Conservation (phyloP, 2,329 filamentous ascomycete genomes). For the Exophiala oligosperma region DNA sequence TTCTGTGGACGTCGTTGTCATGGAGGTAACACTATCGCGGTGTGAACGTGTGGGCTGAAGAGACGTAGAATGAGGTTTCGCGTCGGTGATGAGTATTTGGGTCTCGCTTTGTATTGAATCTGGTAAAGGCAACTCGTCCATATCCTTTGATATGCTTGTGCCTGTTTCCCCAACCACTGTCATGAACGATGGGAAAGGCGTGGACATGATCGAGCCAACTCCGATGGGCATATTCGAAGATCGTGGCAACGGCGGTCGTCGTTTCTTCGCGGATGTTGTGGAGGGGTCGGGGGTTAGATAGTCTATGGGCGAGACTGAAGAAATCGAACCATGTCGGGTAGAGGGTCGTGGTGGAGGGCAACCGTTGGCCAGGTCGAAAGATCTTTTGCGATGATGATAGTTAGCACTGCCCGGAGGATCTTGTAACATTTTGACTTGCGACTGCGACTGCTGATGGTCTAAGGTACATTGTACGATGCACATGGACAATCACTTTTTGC, state of each 20-base stretch:
- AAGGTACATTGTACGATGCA: conserved; percentile 10
- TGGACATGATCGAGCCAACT: conserved; percentile 26
- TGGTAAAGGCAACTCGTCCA: conserved; percentile 15
- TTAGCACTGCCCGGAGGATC: conserved; percentile 23
- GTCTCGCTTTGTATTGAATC: conserved; percentile 22
- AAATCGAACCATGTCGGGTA: conserved; percentile 16
- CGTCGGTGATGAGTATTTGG: conserved; percentile 21
- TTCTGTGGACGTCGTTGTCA: conserved; percentile 77
- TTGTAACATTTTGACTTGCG: conserved; percentile 16
- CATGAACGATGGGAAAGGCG: conserved; percentile 30
- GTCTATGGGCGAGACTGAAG: conserved; percentile 15
- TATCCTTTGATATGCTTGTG: conserved; percentile 17
- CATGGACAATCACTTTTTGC: not conserved
- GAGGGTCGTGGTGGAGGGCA: conserved; percentile 9
- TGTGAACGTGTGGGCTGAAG: conserved; percentile 28
- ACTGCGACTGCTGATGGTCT: not conserved
- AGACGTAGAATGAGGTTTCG: conserved; percentile 7
- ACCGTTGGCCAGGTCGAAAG: conserved; percentile 25
- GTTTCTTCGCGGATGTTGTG: conserved; percentile 15
- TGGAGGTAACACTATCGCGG: conserved; percentile 45
- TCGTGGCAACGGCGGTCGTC: conserved; percentile 21
- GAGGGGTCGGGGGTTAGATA: conserved; percentile 9
- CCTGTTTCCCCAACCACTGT: conserved; percentile 26
- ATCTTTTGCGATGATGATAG: conserved; percentile 28
- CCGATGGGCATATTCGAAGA: conserved; percentile 28